phyloP scores from a whole-genome alignment of 805 yeast species.

The Groenewaldozyma salmanticensis region DNA sequence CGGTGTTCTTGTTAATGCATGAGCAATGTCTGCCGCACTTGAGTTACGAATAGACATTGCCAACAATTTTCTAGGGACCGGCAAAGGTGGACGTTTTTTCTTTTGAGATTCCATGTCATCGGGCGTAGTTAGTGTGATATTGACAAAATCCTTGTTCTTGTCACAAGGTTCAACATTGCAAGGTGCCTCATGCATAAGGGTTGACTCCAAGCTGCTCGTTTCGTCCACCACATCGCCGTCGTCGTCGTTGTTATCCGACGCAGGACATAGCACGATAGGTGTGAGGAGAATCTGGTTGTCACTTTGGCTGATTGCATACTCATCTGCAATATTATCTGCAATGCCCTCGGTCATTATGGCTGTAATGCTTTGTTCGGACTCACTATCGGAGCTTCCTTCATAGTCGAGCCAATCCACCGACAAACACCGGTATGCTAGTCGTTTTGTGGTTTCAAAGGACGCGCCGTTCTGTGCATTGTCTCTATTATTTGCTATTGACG shows the following conservation, averaged over 20 bases:
- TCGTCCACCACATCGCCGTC: conserved; percentile 1
- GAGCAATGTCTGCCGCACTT: conserved; percentile 4
- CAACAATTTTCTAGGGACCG: conserved; percentile 7
- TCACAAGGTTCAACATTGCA: no score
- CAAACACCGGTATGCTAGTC: conserved; percentile 22
- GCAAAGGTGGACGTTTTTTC: conserved; percentile 4
- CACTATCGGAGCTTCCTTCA: conserved; percentile 1
- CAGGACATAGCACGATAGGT: no score
- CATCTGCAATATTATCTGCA: background rate
- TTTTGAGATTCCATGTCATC: no score
- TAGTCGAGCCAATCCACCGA: conserved; percentile 16
- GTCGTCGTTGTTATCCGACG: conserved; percentile 1
- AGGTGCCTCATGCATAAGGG: no score
- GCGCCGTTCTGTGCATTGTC: conserved; percentile 4
- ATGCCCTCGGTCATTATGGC: background rate
- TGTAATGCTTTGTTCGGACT: conserved; percentile 1
- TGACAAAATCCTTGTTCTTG: no score
- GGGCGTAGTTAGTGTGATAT: background rate
- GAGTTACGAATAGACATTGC: conserved; percentile 8
- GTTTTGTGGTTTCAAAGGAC: conserved; percentile 16
- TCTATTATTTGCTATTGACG: conserved; percentile 29
- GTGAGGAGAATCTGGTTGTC: no score
- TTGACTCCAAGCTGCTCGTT: background rate
- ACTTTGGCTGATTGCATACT: no score
- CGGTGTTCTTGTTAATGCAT: conserved; percentile 1